Base-by-base conservation (phyloP, 257 asterid genomes). In the Dorcoceras hygrometricum region DNA sequence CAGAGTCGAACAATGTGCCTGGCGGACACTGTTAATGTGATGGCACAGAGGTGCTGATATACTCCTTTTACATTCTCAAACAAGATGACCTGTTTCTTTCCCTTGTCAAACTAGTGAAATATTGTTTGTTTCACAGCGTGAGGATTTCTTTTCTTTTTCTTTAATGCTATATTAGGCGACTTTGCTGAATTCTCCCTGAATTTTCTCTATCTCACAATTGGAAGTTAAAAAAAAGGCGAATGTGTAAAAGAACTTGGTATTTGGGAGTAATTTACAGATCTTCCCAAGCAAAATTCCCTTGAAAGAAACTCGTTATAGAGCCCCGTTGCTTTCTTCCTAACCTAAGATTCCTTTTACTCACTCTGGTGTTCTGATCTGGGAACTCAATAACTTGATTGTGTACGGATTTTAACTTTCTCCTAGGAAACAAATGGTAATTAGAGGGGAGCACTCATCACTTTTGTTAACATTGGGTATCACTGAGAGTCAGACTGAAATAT, bases 1-100 rank as follows among this genome's bases (percentile, higher is more conserved):
- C 96, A 90, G 82, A 93, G 97, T 75, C 90, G 92, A 67, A 90
- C 96, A 0, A 84, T 94, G 96, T 87, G 97, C 82, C 88, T 94
- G 56, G 91, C 96, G 36, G 96, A 94, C 70, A 94, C 97, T 69
- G 99, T 94, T 16, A 76, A 91, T 27, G 97, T 90, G 69, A 94
- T 94, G 99, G 99, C 97, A 36, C 97, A 88, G 73, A 94, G 97
- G 99, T 93, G 1, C 54, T 16, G 54, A 16, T 46, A 7, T 16
- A 5, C 54, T 46, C 8, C 54, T 5, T 46, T 46, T 46, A 8
- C 8, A 4, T 18, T 20, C 54, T 46, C 22, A 46, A 46, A 79
- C 36, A 46, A 23, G 39, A 66, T 67, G 65, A 28, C 62, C 63
- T 69, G 50, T 23, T 29, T 56, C n/a, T 18, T 24, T 23, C 0